These are phyloP conservation scores for Talaromyces albobiverticillius DNA, from an alignment of 2,329 filamentous ascomycete genomes.

Conservation along the genomic window DNA sequence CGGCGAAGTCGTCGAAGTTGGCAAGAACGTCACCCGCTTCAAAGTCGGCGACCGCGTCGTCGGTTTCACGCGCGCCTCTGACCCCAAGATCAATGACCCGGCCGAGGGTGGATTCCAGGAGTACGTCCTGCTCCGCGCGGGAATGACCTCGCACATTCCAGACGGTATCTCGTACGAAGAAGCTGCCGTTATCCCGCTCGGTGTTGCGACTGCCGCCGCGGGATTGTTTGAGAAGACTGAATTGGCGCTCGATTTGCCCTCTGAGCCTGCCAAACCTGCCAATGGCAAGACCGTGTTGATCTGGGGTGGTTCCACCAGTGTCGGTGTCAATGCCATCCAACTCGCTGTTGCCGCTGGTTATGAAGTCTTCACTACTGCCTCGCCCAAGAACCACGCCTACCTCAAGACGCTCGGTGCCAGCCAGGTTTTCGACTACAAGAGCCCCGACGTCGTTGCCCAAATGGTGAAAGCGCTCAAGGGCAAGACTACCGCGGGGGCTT, in stretches of 20 bases:
- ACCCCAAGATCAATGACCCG: constrained; percentile 17
- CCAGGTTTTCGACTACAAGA: constrained; percentile 31
- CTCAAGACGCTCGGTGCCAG: constrained; percentile 26
- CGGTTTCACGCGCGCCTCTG: constrained; percentile 20
- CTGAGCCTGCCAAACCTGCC: constrained; percentile 42
- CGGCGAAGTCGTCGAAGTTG: constrained; percentile 22
- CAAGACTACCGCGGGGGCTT: constrained; percentile 9
- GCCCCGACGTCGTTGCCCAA: constrained; percentile 11
- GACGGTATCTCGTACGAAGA: constrained; percentile 28
- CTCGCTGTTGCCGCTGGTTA: constrained; percentile 46
- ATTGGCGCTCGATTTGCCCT: constrained; percentile 10
- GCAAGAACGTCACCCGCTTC: constrained; percentile 16
- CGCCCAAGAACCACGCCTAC: constrained; percentile 48
- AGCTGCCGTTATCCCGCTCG: constrained; percentile 35
- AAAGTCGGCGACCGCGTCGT: constrained; percentile 27
- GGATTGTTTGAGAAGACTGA: constrained; percentile 20
- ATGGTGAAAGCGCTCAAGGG: constrained; percentile 13
- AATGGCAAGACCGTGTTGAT: constrained; percentile 51
- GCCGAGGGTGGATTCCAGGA: constrained; percentile 26
- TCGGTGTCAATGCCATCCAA: constrained; percentile 54
- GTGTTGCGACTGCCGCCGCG: constrained; percentile 29
- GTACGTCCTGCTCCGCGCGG: constrained; percentile 22
- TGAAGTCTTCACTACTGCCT: constrained; percentile 54
- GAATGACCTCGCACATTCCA: constrained; percentile 26
- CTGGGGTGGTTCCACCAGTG: constrained; percentile 49